Conservation (phyloP, 2,329 filamentous ascomycete species). For the Clonostachys solani region DNA sequence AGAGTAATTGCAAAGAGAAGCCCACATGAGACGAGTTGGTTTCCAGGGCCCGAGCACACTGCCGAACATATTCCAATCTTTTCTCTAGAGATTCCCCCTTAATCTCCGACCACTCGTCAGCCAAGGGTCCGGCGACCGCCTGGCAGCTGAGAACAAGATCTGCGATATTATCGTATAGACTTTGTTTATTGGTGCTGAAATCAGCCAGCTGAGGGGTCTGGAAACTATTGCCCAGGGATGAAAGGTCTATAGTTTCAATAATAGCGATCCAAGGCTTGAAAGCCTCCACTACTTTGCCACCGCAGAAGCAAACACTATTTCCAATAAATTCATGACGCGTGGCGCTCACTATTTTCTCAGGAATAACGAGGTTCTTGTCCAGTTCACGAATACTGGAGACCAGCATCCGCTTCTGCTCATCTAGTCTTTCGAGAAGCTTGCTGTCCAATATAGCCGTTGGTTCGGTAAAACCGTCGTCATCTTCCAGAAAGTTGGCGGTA, state of each 20-base stretch:
- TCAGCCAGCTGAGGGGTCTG: slow-evolving; percentile 84
- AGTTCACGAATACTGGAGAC: slow-evolving; percentile 82
- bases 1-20: slow-evolving; percentile 81
- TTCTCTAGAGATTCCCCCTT: slow-evolving; percentile 86
- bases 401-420: slow-evolving; percentile 80
- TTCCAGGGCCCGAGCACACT: slow-evolving; percentile 76
- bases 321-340: slow-evolving; percentile 75
- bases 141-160: slow-evolving; percentile 87
- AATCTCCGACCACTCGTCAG: slow-evolving; percentile 94
- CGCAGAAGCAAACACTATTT: slow-evolving; percentile 76
- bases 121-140: slow-evolving; percentile 83
- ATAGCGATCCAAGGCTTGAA: slow-evolving; percentile 88
- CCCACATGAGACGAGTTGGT: slow-evolving; percentile 83
- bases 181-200: slow-evolving; percentile 88
- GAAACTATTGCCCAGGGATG: slow-evolving; percentile 70
- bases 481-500: slow-evolving; percentile 81
- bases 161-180: slow-evolving; percentile 87
- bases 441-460: slow-evolving; percentile 72
- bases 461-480: slow-evolving; percentile 69
- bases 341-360: slow-evolving; percentile 78
- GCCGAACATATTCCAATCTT: slow-evolving; percentile 74
- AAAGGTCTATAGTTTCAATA: slow-evolving; percentile 88
- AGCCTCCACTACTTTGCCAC: slow-evolving; percentile 76
- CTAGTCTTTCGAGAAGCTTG: slow-evolving; percentile 74
- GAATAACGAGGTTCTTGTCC: slow-evolving; percentile 74